phyloP scores from a whole-genome alignment of 371 early-diverging fungal species.

The Mortierella sp. region DNA sequence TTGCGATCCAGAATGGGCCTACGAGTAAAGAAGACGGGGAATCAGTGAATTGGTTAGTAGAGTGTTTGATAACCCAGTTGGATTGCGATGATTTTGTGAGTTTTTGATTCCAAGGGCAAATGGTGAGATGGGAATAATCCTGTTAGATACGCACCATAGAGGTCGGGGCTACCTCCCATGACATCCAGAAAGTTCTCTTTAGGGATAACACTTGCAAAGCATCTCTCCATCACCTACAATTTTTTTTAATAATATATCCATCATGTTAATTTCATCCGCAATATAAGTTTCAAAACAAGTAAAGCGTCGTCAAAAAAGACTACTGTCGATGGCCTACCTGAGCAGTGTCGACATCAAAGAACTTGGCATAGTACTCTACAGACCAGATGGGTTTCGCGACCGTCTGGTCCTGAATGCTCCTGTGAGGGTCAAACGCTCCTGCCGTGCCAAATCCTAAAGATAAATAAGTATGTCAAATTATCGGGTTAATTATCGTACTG shows the following conservation, averaged over 20 bases:
- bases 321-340: constrained; percentile 72
- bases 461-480: background rate
- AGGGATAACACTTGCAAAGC: constrained; percentile 64
- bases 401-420: constrained; percentile 52
- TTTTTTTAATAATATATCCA: background rate
- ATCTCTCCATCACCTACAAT: constrained; percentile 69
- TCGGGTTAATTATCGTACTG: background rate
- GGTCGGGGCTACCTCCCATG: constrained; percentile 65
- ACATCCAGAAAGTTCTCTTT: constrained; percentile 64
- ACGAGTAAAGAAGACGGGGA: background rate
- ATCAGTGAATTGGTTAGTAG: no score
- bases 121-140: background rate
- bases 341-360: constrained; percentile 91
- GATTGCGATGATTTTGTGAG: no score
- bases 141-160: constrained; percentile 73
- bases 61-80: no score
- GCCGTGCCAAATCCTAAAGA: constrained; percentile 31
- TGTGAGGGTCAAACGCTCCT: constrained; percentile 60
- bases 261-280: background rate
- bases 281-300: no score
- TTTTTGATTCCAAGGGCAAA: no score
- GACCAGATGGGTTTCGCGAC: constrained; percentile 75
- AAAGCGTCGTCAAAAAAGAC: no score
- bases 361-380: constrained; percentile 88
- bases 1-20: constrained; percentile 97